Percentiles rank a stretch among this genome's conserved stretches.
phyloP scores from a whole-genome alignment of 2,329 filamentous ascomycete species.

The Ophiostoma sp. region DNA sequence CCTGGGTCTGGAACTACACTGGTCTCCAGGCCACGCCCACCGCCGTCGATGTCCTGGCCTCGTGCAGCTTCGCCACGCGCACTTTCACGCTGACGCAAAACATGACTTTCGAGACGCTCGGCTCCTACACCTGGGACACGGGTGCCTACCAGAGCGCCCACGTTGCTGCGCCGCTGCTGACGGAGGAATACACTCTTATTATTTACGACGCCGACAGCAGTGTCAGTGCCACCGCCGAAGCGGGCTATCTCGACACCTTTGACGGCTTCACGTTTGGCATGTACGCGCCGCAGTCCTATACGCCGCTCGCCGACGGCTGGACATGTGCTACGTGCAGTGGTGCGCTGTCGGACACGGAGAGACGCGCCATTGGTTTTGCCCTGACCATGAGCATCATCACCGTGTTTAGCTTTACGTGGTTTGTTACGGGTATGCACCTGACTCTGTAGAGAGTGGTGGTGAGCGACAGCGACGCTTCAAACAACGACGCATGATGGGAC shows the following conservation, averaged over 20 bases:
- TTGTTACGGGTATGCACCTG: constrained; percentile 52
- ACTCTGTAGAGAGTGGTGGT: constrained; percentile 27
- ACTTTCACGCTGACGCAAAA: constrained; percentile 65
- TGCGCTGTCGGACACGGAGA: constrained; percentile 49
- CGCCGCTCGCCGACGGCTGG: constrained; percentile 51
- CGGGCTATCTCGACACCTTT: constrained; percentile 57
- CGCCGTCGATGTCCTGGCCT: constrained; percentile 60
- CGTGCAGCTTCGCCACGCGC: constrained; percentile 52
- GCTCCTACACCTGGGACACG: constrained; percentile 60
- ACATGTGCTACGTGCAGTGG: constrained; percentile 59
- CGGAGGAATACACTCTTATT: constrained; percentile 60
- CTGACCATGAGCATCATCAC: constrained; percentile 57
- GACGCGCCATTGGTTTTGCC: constrained; percentile 51
- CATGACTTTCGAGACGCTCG: constrained; percentile 57
- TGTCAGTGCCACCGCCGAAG: constrained; percentile 50
- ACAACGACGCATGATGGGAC: background rate
- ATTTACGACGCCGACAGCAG: constrained; percentile 59
- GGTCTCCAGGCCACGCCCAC: constrained; percentile 58
- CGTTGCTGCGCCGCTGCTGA: constrained; percentile 49
- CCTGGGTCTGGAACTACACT: constrained; percentile 67
- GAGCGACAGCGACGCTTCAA: background rate
- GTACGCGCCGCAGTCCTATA: constrained; percentile 55
- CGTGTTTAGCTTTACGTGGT: constrained; percentile 64
- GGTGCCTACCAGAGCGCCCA: constrained; percentile 49
- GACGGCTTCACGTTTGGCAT: constrained; percentile 56